Evolutionary conservation across 1,284 basidiomycete species (phyloP).

Genomic region (Apiotrichum akiyoshidainum): DNA sequence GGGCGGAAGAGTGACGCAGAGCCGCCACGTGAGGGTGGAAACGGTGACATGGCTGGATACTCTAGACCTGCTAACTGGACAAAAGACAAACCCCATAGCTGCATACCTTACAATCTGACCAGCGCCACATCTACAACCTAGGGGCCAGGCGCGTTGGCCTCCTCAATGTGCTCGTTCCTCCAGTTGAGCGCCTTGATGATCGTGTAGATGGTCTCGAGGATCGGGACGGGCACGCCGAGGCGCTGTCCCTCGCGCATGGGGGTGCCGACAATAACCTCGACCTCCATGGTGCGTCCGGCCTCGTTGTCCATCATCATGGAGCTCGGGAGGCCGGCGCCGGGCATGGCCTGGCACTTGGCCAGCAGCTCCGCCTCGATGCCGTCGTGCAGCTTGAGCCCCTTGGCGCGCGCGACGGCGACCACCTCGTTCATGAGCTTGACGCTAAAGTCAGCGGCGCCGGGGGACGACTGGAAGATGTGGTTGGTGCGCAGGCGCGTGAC

Average conservation of each 20-base stretch:
- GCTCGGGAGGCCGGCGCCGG: slow-evolving; percentile 42
- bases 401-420: slow-evolving; percentile 47
- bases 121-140: background rate
- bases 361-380: slow-evolving; percentile 44
- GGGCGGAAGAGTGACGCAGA: too few relatives aligned
- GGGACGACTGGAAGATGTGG: slow-evolving; percentile 42
- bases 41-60: too few relatives aligned
- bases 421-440: slow-evolving; percentile 48
- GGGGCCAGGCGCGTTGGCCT: slow-evolving; percentile 12
- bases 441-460: slow-evolving; percentile 37
- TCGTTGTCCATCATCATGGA: slow-evolving; percentile 48
- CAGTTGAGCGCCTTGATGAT: slow-evolving; percentile 48
- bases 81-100: too few relatives aligned
- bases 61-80: too few relatives aligned
- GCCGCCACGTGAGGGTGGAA: too few relatives aligned
- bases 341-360: slow-evolving; percentile 39
- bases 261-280: slow-evolving; percentile 48
- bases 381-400: slow-evolving; percentile 47
- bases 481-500: slow-evolving; percentile 44
- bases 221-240: slow-evolving; percentile 48
- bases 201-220: slow-evolving; percentile 46
- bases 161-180: slow-evolving; percentile 39
- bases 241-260: slow-evolving; percentile 48
- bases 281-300: slow-evolving; percentile 41
- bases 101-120: too few relatives aligned